Evolutionary conservation across 208 protist genomes (phyloP).

Genomic region (Leishmania amazonensis): DNA sequence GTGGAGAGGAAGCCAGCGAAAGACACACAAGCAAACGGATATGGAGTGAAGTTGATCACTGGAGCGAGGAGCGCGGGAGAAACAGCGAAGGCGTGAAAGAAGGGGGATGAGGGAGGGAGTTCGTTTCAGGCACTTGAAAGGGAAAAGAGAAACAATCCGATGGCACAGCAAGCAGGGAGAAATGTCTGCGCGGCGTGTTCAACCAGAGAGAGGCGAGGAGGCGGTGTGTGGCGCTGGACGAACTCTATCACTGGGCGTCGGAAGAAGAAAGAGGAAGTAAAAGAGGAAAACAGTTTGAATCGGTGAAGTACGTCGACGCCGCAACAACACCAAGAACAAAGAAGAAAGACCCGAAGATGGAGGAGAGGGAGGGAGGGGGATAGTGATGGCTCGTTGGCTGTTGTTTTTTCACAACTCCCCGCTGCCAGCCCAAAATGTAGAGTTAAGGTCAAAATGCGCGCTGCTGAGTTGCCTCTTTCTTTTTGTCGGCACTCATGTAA

Average conservation of each 20-base stretch:
- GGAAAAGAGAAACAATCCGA: background rate
- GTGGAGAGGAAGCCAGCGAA: background rate
- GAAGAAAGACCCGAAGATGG: slow-evolving; percentile 1
- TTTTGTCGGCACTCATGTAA: background rate
- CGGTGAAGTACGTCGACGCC: background rate
- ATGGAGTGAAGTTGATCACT: background rate
- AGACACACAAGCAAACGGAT: background rate
- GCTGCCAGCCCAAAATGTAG: background rate
- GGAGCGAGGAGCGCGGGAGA: slow-evolving; percentile 13
- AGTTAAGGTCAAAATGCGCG: background rate
- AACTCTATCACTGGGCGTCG: background rate
- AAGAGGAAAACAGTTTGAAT: background rate
- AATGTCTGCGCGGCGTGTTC: background rate
- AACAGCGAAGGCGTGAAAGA: slow-evolving; percentile 10
- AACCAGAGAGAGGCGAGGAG: background rate
- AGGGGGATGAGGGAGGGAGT: background rate
- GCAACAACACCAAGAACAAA: background rate
- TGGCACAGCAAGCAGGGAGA: background rate
- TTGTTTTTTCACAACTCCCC: background rate
- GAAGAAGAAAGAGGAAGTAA: background rate
- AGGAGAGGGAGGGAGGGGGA: background rate
- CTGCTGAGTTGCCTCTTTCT: background rate
- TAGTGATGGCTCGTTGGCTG: background rate
- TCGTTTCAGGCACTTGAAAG: background rate
- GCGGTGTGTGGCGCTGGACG: background rate